A percentile compares a stretch with the other conserved stretches of the same genome.
Conservation (phyloP, 805 yeast species). For the Nakazawaea wickerhamii region DNA sequence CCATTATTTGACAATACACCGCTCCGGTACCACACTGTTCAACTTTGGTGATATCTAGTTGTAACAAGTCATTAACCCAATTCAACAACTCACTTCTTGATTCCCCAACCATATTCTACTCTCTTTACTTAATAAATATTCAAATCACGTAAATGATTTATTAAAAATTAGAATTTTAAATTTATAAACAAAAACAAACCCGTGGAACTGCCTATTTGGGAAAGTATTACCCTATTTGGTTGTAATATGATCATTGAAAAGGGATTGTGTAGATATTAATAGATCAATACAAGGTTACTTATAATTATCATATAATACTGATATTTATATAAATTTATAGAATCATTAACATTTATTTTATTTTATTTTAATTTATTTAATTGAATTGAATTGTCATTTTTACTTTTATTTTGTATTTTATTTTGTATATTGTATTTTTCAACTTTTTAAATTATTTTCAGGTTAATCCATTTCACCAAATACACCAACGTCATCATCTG, state of each 20-base stretch:
- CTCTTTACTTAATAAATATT: not conserved
- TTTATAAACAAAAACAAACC: not conserved
- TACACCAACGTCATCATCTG: constrained; percentile 26
- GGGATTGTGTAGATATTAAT: too few relatives aligned
- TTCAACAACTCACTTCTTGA: constrained; percentile 77
- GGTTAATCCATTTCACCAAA: constrained; percentile 33
- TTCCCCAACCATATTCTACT: constrained; percentile 40
- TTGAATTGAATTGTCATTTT: not conserved
- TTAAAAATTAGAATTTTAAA: too few relatives aligned
- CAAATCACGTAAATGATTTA: not conserved
- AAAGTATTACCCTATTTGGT: too few relatives aligned
- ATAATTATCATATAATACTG: too few relatives aligned
- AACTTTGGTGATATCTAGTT: constrained; percentile 63
- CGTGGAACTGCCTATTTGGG: too few relatives aligned
- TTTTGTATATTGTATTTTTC: not conserved
- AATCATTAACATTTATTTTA: not conserved
- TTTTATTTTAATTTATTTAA: too few relatives aligned
- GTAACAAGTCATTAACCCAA: constrained; percentile 77
- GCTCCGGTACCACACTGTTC: constrained; percentile 97
- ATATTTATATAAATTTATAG: too few relatives aligned
- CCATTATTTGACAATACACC: constrained; percentile 88
- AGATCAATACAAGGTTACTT: too few relatives aligned
- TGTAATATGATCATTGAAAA: too few relatives aligned
- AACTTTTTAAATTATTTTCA: not conserved
- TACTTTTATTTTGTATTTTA: not conserved